Evolutionary conservation across 2,329 filamentous ascomycete genomes (phyloP).

Genomic region (Ceratocystis colombiana): DNA sequence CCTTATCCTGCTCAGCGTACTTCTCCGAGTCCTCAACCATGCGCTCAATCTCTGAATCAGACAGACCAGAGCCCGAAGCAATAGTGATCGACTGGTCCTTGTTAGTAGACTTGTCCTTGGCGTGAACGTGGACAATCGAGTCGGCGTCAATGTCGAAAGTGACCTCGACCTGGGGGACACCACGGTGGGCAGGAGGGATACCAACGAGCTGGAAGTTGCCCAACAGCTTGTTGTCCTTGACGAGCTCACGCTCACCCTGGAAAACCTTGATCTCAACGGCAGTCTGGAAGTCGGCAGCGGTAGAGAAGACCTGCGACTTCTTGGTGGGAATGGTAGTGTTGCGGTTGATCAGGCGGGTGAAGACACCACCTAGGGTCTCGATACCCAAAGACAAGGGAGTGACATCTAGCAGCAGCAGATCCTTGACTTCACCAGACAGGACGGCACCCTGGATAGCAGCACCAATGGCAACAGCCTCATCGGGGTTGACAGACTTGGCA

Average conservation of each 20-base stretch:
- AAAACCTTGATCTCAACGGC: conserved; percentile 99
- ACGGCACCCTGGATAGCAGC: conserved; percentile 96
- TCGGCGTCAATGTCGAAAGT: conserved; percentile 98
- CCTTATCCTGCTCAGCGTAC: conserved; percentile 89
- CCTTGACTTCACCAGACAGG: conserved; percentile 90
- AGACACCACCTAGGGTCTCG: conserved; percentile 94
- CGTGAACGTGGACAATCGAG: conserved; percentile 93
- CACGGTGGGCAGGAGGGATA: conserved; percentile 89
- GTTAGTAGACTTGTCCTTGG: conserved; percentile 98
- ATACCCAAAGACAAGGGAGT: conserved; percentile 96
- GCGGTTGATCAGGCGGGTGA: conserved; percentile 95
- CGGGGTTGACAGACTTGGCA: conserved; percentile 96
- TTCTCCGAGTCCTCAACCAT: conserved; percentile 98
- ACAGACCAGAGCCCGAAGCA: conserved; percentile 92
- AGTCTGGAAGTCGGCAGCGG: conserved; percentile 94
- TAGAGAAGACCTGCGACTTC: conserved; percentile 98
- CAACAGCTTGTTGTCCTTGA: conserved; percentile 95
- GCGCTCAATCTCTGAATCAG: conserved; percentile 84
- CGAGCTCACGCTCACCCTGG: conserved; percentile 99
- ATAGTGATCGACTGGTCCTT: conserved; percentile 99
- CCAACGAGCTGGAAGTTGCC: conserved; percentile 99
- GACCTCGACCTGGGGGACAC: conserved; percentile 93
- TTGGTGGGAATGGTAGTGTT: conserved; percentile 99
- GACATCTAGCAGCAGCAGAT: conserved; percentile 88
- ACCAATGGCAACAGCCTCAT: conserved; percentile 96